Evolutionary conservation across 495 filamentous ascomycete genomes (phyloP).

Genomic region (Penicillium odoratum): DNA sequence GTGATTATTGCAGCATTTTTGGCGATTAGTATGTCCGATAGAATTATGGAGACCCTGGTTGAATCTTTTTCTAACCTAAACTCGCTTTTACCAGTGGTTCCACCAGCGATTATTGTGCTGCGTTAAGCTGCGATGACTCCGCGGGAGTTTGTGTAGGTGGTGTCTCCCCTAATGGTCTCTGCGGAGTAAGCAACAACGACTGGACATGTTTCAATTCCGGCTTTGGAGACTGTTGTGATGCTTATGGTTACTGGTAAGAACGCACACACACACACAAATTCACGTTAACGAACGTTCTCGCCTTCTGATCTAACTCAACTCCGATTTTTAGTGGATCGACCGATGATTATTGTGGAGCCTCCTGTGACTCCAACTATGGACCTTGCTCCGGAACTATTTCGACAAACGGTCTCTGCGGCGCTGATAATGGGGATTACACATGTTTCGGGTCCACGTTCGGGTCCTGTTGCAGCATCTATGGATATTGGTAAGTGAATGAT

Average conservation of each 20-base stretch:
- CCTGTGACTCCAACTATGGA: not conserved
- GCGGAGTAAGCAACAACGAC: too few species aligned
- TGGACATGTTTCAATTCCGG: too few species aligned
- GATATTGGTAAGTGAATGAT: conserved; percentile 4
- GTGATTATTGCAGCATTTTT: conserved; percentile 1
- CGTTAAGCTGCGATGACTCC: too few species aligned
- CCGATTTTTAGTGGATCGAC: too few species aligned
- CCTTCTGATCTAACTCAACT: too few species aligned
- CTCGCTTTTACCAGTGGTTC: not conserved
- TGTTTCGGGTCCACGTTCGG: conserved; percentile 6
- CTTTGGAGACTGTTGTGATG: too few species aligned
- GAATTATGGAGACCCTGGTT: not conserved
- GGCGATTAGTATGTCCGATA: not conserved
- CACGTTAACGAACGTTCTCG: too few species aligned
- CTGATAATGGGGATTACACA: conserved; percentile 5
- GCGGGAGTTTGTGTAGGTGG: too few species aligned
- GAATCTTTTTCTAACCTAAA: not conserved
- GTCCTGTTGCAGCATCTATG: conserved; percentile 7
- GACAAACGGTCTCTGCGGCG: conserved; percentile 6
- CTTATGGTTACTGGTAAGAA: too few species aligned
- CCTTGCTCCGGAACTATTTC: conserved; percentile 1
- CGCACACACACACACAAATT: too few species aligned
- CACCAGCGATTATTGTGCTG: not conserved
- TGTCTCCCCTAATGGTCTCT: too few species aligned
- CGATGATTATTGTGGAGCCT: not conserved